phyloP scores from a whole-genome alignment of 1,139 yeast species.

The Kodamaea sp. region DNA sequence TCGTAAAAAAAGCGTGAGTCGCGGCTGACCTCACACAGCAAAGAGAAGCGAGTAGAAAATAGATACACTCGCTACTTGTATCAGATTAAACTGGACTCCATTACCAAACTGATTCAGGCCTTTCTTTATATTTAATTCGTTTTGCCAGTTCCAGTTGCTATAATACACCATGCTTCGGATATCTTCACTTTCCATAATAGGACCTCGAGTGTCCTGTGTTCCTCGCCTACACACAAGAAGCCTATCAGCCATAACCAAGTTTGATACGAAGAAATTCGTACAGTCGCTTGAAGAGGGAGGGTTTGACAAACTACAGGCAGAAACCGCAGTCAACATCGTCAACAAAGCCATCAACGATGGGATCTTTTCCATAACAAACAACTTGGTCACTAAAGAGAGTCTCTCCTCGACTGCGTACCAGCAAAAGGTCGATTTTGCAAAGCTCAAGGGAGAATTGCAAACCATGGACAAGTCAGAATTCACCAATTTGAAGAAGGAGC shows the following conservation, averaged over 20 bases:
- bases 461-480: constrained; percentile 87
- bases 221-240: too few species aligned
- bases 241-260: constrained; percentile 47
- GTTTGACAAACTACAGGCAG: constrained; percentile 75
- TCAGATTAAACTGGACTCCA: too few species aligned
- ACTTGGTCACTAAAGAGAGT: constrained; percentile 79
- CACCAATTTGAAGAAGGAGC: constrained; percentile 79
- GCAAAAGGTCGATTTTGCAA: constrained; percentile 95
- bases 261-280: constrained; percentile 80
- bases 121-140: too few species aligned
- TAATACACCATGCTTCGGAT: too few species aligned
- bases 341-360: constrained; percentile 82
- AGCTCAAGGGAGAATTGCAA: constrained; percentile 85
- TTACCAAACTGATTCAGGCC: too few species aligned
- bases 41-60: too few species aligned
- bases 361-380: constrained; percentile 69
- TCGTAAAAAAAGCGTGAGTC: too few species aligned
- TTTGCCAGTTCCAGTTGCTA: too few species aligned
- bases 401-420: constrained; percentile 85
- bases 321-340: constrained; percentile 74
- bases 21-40: too few species aligned
- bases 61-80: too few species aligned
- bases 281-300: constrained; percentile 69
- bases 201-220: too few species aligned
- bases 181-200: too few species aligned